phyloP scores from a whole-genome alignment of 164 flowering plant genomes.

The Pachysandra terminalis region DNA sequence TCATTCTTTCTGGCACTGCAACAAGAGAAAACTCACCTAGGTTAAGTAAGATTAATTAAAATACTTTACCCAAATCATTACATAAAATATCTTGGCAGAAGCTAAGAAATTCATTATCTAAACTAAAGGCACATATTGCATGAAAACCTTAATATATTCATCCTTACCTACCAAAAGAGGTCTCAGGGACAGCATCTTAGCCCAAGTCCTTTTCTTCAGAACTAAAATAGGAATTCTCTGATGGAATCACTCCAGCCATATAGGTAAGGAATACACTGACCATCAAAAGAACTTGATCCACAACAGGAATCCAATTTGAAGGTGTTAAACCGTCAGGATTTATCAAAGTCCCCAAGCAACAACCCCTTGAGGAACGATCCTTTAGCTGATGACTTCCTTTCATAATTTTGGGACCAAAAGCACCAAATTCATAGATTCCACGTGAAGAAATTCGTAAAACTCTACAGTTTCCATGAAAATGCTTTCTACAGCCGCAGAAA shows the following conservation, averaged over 20 bases:
- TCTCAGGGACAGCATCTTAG: constrained; percentile 23
- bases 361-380: constrained; percentile 27
- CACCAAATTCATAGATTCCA: constrained; percentile 16
- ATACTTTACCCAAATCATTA: not conserved
- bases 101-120: not conserved
- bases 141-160: constrained; percentile 23
- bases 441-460: constrained; percentile 9
- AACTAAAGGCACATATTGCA: not conserved
- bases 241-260: constrained; percentile 79
- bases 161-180: constrained; percentile 92
- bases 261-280: constrained; percentile 69
- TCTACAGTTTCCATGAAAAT: constrained; percentile 18
- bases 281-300: constrained; percentile 72
- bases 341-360: constrained; percentile 52
- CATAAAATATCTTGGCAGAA: not conserved
- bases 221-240: constrained; percentile 23
- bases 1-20: constrained; percentile 43
- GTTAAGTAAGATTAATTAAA: constrained; percentile 10
- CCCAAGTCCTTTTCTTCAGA: constrained; percentile 21
- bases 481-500: constrained; percentile 29
- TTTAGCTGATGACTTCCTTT: constrained; percentile 12
- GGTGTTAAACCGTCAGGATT: constrained; percentile 35
- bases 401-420: constrained; percentile 8
- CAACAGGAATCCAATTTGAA: constrained; percentile 50
- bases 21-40: constrained; percentile 10